Evolutionary conservation across 2,329 filamentous ascomycete genomes (phyloP), one percentile per base, ranked within the genome.

Genomic region (Colletotrichum gigasporum): DNA sequence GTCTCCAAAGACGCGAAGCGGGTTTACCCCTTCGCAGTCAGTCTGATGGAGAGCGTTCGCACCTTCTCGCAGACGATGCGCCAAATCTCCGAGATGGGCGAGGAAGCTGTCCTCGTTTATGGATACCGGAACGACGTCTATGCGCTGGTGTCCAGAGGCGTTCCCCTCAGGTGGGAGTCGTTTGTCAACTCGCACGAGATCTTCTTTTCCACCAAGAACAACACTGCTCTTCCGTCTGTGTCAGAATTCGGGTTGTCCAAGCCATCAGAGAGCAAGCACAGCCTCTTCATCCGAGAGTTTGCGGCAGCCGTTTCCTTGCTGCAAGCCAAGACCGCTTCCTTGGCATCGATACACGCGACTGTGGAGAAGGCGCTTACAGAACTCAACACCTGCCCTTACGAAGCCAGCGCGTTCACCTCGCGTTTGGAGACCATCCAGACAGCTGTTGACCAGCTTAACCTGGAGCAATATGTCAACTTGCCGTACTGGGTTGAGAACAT

Each of bases 1-100:
- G 93, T 97, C 56, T 97, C 96, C 1, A 99, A 98, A 77, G 96
- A 99, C 75, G 96, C 96, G n/a, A 97, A 97, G 79, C 89, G 96
- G 55, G 96, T 99, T 4, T 99, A 99, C 71, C 96, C 96, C 0
- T 99, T 96, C 73, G 96, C 96, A 22, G 94, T 99, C 69, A 98
- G 94, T 73, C 81, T 99, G 69, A 99, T 99, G 94, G 96, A 99
- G 79, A 98, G 94, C 72, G 93, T 98, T n/a, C 88, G 94, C 63
- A 98, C 94, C 0, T 91, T 97, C 68, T 87, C 93, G 2, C 95
- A 98, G 78, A 97, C 94, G 0, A 90, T 91, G 70, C 90, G 93
- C 28, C 89, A 92, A 52, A 96, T 99, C 64, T 84, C 88, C 16
- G 88, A 91, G 57, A 95, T 99, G 92, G 87, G 90, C 10, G 92